Conservation (phyloP, 768 basidiomycete species). For the Candolleomyces eurysporus region DNA sequence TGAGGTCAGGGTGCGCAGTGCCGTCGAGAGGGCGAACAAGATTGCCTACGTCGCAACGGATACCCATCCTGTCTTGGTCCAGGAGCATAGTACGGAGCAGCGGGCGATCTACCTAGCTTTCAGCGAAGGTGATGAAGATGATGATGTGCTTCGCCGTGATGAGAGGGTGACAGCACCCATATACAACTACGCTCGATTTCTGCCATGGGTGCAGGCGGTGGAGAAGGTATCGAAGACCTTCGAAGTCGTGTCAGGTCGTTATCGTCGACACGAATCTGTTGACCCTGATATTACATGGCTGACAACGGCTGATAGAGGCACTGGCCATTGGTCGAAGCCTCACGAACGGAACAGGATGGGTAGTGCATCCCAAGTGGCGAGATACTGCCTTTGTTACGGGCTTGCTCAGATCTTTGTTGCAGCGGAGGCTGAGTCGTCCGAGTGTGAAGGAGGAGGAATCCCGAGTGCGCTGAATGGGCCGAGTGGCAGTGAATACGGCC, state of each 20-base stretch:
- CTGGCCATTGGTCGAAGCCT: not conserved
- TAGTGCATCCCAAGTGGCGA: not conserved
- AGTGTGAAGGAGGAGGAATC: no score
- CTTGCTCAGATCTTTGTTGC: no score
- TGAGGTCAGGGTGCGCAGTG: constrained; percentile 25
- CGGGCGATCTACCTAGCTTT: constrained; percentile 1
- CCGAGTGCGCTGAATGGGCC: no score
- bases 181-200: constrained; percentile 21
- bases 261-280: constrained; percentile 6
- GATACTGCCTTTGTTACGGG: no score
- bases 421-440: no score
- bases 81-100: not conserved
- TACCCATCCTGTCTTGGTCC: not conserved
- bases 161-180: constrained; percentile 17
- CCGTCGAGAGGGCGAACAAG: constrained; percentile 27
- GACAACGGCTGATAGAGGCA: not conserved
- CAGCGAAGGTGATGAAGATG: constrained; percentile 2
- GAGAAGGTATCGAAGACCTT: constrained; percentile 13
- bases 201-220: constrained; percentile 16
- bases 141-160: constrained; percentile 7
- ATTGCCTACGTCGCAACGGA: constrained; percentile 19
- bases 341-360: not conserved
- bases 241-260: constrained; percentile 6
- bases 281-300: constrained; percentile 1
- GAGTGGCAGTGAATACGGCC: no score